These are phyloP conservation scores for Cymbidium sinense DNA, from an alignment of 106 monocot genomes.

Conservation along the genomic window DNA sequence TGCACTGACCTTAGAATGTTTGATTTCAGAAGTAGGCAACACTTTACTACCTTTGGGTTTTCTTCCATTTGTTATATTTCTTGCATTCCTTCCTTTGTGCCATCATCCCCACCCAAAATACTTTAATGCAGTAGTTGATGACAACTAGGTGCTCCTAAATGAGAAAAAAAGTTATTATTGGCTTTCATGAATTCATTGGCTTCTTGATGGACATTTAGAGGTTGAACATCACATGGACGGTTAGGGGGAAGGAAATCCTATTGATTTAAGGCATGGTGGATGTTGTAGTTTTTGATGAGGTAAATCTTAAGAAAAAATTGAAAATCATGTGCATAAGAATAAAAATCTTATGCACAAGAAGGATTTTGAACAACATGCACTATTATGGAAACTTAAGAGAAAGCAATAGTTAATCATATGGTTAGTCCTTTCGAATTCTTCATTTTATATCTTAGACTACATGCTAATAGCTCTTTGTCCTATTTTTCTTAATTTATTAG, in stretches of 20 bases:
- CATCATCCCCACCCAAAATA: background rate
- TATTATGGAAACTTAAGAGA: background rate
- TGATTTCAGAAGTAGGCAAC: background rate
- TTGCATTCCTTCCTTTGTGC: background rate
- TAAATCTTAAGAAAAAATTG: background rate
- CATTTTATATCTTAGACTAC: background rate
- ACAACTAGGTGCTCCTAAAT: background rate
- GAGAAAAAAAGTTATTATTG: background rate
- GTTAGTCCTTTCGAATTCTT: background rate
- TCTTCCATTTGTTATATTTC: background rate
- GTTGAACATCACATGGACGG: background rate
- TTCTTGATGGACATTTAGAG: background rate
- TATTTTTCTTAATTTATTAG: background rate
- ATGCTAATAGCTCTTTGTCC: background rate
- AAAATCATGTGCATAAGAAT: background rate
- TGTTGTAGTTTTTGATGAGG: background rate
- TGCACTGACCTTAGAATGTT: background rate
- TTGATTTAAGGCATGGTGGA: background rate
- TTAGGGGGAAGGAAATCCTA: background rate
- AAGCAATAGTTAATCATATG: background rate
- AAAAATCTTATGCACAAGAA: background rate
- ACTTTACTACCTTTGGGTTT: background rate
- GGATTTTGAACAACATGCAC: background rate
- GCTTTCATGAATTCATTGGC: background rate
- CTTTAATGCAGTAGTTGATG: background rate